Evolutionary conservation across 441 rosid species (phyloP), one percentile per base, ranked within the genome.

Genomic region (Erysimum pusillum): DNA sequence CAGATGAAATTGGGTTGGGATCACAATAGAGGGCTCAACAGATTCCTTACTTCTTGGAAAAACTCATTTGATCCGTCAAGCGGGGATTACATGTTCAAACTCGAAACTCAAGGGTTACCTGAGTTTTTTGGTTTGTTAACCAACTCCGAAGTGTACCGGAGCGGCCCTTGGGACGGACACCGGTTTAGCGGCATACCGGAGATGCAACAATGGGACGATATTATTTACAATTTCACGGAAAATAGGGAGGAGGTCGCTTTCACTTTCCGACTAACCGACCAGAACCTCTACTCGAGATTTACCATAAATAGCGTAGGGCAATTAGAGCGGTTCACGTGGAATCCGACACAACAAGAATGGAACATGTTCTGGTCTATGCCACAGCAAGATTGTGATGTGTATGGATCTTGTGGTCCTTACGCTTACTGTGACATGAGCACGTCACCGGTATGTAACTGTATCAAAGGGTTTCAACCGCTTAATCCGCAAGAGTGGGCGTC

Each of bases 151-250:
- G 7, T 0, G 2, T 82, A 83, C 69, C 70, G 95, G n/a, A 91
- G 93, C 41, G 98, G 98, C 3, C 87, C 92, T 0, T 93, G 97
- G 97, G 83, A 89, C 42, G 97, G 95, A 4, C 0, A 69, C 0
- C 61, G 83, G 31, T 82, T 89, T 69, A 91, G 91, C 63, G 97
- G 94, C 34, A 91, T 91, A 9, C 97, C 93, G 2, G 94, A 91
- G 57, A 82, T 81, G 91, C 34, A 69, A 46, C 84, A 87, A 1
- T 34, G 73, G 0, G 52, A 73, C 41, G 6, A 80, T 42, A 76
- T 91, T 2, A 7, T 36, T 2, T 89, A 87, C 76, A 38, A 59
- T 5, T 91, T 91, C 41, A 64, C 85, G 4, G 56, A 76, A 0
- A 76, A 71, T 51, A 56, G 51, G 31, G 69, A 80, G 0, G 88